phyloP scores from a whole-genome alignment of 805 yeast species.

The Kodamaea jinghongensis region DNA sequence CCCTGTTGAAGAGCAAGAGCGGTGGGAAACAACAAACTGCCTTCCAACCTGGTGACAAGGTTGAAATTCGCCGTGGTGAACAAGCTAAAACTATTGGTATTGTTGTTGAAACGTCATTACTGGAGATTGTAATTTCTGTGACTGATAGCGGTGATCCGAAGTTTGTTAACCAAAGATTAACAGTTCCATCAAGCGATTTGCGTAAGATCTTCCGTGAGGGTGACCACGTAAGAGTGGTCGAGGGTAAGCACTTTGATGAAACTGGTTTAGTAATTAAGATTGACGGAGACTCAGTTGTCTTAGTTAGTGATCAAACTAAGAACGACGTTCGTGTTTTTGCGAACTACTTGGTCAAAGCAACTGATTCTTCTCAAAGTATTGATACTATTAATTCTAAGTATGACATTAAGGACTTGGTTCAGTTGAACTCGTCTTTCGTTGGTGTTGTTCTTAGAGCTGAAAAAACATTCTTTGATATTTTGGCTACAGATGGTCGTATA shows the following conservation, averaged over 20 bases:
- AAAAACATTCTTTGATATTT: conserved; percentile 75
- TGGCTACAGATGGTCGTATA: conserved; percentile 79
- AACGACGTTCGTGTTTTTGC: conserved; percentile 92
- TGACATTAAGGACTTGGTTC: conserved; percentile 86
- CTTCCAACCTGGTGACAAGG: conserved; percentile 93
- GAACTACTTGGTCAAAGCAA: conserved; percentile 83
- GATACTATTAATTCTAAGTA: conserved; percentile 74
- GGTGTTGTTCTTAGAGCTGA: conserved; percentile 92
- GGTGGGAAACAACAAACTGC: conserved; percentile 30
- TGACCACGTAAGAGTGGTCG: conserved; percentile 90
- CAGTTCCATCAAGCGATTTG: conserved; percentile 76
- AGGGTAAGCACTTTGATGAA: conserved; percentile 89
- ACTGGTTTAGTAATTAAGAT: conserved; percentile 90
- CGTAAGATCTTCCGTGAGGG: conserved; percentile 87
- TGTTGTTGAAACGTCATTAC: conserved; percentile 62
- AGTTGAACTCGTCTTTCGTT: conserved; percentile 77
- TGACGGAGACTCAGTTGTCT: conserved; percentile 80
- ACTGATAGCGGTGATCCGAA: conserved; percentile 57
- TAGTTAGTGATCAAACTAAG: conserved; percentile 84
- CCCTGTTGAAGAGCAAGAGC: conserved; percentile 62
- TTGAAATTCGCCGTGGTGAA: conserved; percentile 89
- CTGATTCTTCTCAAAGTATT: conserved; percentile 63
- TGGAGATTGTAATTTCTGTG: conserved; percentile 50
- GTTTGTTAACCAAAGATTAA: conserved; percentile 58
- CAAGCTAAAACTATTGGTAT: conserved; percentile 86